Evolutionary conservation across 176 grass and related monocot species (phyloP), one percentile per base, ranked within the genome.

Genomic region (Triticum urartu): DNA sequence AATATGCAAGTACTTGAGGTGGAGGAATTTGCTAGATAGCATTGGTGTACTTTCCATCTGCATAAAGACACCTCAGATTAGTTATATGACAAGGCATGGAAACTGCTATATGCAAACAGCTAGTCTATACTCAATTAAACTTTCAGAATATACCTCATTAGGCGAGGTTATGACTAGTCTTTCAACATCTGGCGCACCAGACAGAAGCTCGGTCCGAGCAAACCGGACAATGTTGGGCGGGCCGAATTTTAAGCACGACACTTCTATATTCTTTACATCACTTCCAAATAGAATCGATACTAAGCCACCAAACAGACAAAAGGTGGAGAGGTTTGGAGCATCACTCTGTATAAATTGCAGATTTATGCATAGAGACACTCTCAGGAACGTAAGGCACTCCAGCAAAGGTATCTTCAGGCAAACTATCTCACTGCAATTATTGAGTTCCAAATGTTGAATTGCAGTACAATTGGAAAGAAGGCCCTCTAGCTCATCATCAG

Each of bases 1-100:
- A 34, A 35, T 68, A 68, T 38, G 9, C 80, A 82, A 38, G 47
- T 58, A 22, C 65, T 71, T 71, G 65, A 82, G 65, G 7, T 82
- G 30, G 47, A 8, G 33, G 32, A 80, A 56, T 70, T 54, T 70
- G 20, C 45, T 82, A 12, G 26, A 42, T 5, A 9, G 7, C 15
- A 26, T 35, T 33, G 42, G 12, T 68, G 48, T 38, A 71, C 22
- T 82, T 47, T 15, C 20, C 65, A 58, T 70, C 64, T 82, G 66
- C 30, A 58, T 64, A 12, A 66, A 64, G 4, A 32, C 43, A 22
- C 10, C 22, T 52, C 14, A 47, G 14, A 65, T 60, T 78, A 52
- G 3, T 61, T 61, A 61, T 61, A 43, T 61, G 17, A 18, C 58
- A 50, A 50, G 12, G 58, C 20, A 60, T 60, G 56, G 11, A 15